Conservation (phyloP, 2,329 filamentous ascomycete species). For the Parascedosporium putredinis region DNA sequence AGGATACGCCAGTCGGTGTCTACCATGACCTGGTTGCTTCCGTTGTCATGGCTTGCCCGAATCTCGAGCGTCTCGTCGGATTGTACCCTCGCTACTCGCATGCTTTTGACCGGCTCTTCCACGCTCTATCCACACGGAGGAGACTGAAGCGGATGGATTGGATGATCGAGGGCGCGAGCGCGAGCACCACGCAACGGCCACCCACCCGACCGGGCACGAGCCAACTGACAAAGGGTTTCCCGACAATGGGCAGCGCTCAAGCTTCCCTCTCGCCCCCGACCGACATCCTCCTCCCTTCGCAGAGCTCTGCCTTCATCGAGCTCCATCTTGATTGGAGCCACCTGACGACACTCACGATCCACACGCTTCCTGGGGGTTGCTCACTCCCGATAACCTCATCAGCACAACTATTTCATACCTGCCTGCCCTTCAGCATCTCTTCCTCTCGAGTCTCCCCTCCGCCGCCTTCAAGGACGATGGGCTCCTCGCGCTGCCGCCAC, state of each 20-base stretch:
- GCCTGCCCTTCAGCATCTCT: slow-evolving; percentile 45
- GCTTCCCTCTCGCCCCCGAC: slow-evolving; percentile 19
- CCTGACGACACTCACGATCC: slow-evolving; percentile 46
- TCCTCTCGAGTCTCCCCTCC: slow-evolving; percentile 45
- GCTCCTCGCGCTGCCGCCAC: slow-evolving; percentile 42
- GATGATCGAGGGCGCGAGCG: slow-evolving; percentile 35
- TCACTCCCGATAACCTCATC: slow-evolving; percentile 43
- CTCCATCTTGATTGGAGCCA: slow-evolving; percentile 44
- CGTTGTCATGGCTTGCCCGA: slow-evolving; percentile 54
- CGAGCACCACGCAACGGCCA: slow-evolving; percentile 14
- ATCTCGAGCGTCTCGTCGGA: slow-evolving; percentile 48
- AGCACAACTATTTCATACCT: slow-evolving; percentile 38
- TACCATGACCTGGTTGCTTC: slow-evolving; percentile 51
- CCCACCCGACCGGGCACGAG: neutral
- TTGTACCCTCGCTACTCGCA: slow-evolving; percentile 44
- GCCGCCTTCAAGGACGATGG: slow-evolving; percentile 47
- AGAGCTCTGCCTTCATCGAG: slow-evolving; percentile 35
- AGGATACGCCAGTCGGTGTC: slow-evolving; percentile 29
- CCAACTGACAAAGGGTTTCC: neutral
- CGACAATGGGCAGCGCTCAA: neutral
- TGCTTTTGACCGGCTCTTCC: slow-evolving; percentile 43
- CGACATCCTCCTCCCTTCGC: slow-evolving; percentile 18
- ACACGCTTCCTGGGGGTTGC: slow-evolving; percentile 45
- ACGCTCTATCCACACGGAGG: slow-evolving; percentile 47
- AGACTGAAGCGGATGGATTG: slow-evolving; percentile 49